These are phyloP conservation scores for Rhizoctonia solani DNA, from an alignment of 1,284 basidiomycete genomes.

Conservation along the genomic window DNA sequence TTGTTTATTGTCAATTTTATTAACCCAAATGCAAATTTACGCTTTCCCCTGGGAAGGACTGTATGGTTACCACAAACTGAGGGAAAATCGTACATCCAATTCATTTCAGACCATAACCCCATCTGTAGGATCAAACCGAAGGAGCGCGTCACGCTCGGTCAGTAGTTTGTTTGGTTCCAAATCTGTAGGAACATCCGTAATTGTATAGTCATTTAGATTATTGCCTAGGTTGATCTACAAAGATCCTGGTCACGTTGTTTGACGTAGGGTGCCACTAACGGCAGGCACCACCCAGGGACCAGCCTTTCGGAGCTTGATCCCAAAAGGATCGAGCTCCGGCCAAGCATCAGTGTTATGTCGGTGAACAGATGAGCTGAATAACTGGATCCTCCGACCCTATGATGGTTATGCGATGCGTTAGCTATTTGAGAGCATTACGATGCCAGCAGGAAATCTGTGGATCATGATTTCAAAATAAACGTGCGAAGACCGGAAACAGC, in stretches of 20 bases:
- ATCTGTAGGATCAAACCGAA: no score
- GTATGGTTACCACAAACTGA: no score
- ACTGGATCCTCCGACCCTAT: slow-evolving; percentile 3
- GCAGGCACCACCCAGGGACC: background rate
- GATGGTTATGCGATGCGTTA: slow-evolving; percentile 5
- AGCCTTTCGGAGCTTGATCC: slow-evolving; percentile 7
- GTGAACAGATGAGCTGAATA: slow-evolving; percentile 13
- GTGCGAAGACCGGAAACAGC: slow-evolving; percentile 33
- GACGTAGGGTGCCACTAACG: no score
- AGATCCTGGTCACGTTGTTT: no score
- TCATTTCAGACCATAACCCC: no score
- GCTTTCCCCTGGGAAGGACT: background rate
- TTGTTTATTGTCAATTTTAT: background rate
- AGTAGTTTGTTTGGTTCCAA: no score
- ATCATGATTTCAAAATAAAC: slow-evolving; percentile 24
- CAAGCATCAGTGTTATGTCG: background rate
- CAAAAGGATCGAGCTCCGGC: slow-evolving; percentile 5
- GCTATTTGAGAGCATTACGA: slow-evolving; percentile 4
- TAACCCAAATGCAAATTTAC: background rate
- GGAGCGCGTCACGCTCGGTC: no score
- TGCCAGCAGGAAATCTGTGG: slow-evolving; percentile 16
- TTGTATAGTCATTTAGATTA: no score
- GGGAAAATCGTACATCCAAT: no score
- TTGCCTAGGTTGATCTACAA: no score
- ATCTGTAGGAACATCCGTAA: no score